A percentile compares a stretch with the other conserved stretches of the same genome.
phyloP scores from a whole-genome alignment of 805 yeast species.

The Ogataea wickerhamii region DNA sequence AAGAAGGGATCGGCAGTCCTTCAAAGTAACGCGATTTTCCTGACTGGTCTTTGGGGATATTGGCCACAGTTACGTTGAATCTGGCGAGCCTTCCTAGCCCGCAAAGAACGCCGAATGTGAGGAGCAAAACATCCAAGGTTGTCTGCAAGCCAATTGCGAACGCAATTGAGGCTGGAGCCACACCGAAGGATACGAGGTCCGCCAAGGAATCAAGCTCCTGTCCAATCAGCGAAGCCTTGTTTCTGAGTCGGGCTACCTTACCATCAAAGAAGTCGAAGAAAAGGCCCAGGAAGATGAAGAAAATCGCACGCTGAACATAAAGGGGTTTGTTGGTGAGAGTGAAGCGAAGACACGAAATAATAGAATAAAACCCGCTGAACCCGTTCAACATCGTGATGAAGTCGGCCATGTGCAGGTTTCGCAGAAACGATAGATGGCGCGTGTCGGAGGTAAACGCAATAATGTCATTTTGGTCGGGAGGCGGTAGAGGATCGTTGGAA shows the following conservation, averaged over 20 bases:
- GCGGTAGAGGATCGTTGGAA: slow-evolving; percentile 60
- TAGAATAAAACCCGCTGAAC: slow-evolving; percentile 87
- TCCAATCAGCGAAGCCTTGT: slow-evolving; percentile 90
- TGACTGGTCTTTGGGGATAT: slow-evolving; percentile 80
- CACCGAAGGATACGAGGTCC: slow-evolving; percentile 91
- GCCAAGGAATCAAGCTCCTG: slow-evolving; percentile 97
- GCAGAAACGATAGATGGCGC: slow-evolving; percentile 80
- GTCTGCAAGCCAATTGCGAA: slow-evolving; percentile 88
- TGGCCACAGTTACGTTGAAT: slow-evolving; percentile 90
- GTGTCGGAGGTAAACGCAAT: slow-evolving; percentile 76
- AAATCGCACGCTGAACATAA: slow-evolving; percentile 83
- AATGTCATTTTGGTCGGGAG: slow-evolving; percentile 75
- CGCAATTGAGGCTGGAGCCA: slow-evolving; percentile 91
- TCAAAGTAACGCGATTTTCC: slow-evolving; percentile 93
- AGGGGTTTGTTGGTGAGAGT: slow-evolving; percentile 65
- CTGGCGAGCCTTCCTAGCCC: slow-evolving; percentile 93
- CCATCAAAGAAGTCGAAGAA: slow-evolving; percentile 97
- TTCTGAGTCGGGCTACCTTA: slow-evolving; percentile 90
- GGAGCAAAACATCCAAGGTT: slow-evolving; percentile 70
- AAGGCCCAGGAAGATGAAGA: slow-evolving; percentile 82
- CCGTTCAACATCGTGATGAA: slow-evolving; percentile 93
- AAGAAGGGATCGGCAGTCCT: slow-evolving; percentile 94
- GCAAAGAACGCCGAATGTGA: slow-evolving; percentile 85
- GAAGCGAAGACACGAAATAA: slow-evolving; percentile 80
- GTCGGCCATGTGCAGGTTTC: slow-evolving; percentile 93